Evolutionary conservation across 805 yeast species (phyloP), one percentile per base, ranked within the genome.

Genomic region (Metschnikowia kofuensis): DNA sequence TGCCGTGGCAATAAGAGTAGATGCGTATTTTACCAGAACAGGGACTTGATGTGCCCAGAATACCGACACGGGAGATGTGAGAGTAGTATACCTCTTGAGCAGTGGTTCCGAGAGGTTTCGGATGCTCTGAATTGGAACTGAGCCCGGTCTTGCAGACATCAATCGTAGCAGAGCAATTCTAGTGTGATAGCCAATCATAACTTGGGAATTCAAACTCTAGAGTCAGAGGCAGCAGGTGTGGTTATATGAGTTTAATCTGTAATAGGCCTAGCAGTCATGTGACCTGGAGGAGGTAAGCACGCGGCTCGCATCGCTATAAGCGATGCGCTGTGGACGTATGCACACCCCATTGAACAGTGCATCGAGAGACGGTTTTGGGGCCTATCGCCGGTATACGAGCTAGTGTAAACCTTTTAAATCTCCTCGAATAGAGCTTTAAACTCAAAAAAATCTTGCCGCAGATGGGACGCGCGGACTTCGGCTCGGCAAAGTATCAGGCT

Each of bases 401-500:
- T 21, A 21, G 4, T 3, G 21, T 21, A 21, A 2, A 21, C 21
- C 4, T 21, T 2, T 21, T 21, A 21, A 2, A 3, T 21, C 21
- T 4, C 21, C 21, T 21, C 21, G 4, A 21, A 21, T 3, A 21
- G 21, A 21, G 4, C 21, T 4, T 4, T 4, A 21, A 4, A 21
- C 21, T 21, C 21, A 21, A 21, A 21, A 21, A 21, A 2, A 3
- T 21, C 21, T 21, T 21, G 21, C 21, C 21, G 21, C 21, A 21
- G 1, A 66, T 66, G 69, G 67, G 64, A 2, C 52, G 54, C 54
- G 73, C 77, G 26, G 76, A 72, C 36, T 28, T 67, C 11, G 79
- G 77, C 9, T 61, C 70, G 12, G 74, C 96, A 32, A 86, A 86
- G 62, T 80, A 80, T 64, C 70, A 85, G 43, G 77, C 92, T 30